phyloP scores from a whole-genome alignment of 2,329 filamentous ascomycete genomes.

The Talaromyces sp. region DNA sequence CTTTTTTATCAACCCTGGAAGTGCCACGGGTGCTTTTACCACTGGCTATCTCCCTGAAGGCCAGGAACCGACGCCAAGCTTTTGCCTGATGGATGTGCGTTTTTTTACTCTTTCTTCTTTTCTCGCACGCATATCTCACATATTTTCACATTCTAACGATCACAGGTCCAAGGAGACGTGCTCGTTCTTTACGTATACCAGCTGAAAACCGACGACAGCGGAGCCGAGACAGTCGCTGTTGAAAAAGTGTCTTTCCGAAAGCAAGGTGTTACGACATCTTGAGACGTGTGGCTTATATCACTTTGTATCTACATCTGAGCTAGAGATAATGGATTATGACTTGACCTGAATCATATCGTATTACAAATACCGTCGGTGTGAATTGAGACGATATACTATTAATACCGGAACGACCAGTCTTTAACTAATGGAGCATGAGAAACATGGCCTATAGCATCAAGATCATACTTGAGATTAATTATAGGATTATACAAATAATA shows the following conservation, averaged over 20 bases:
- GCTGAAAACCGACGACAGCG: conserved; percentile 69
- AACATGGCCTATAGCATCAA: neutral
- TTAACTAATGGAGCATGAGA: neutral
- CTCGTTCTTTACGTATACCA: conserved; percentile 94
- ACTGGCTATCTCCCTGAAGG: conserved; percentile 54
- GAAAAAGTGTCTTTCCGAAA: conserved; percentile 86
- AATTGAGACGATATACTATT: neutral
- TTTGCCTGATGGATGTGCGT: conserved; percentile 96
- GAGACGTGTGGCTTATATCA: conserved; percentile 13
- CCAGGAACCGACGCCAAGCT: conserved; percentile 77
- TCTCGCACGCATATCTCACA: neutral
- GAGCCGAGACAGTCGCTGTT: conserved; percentile 72
- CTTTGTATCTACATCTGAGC: neutral
- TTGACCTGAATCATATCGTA: neutral
- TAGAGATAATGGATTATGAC: neutral
- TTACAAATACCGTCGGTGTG: neutral
- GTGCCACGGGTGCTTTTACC: conserved; percentile 61
- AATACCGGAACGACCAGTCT: neutral
- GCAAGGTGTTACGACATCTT: conserved; percentile 57
- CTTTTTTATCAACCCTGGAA: conserved; percentile 66
- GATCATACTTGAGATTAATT: neutral
- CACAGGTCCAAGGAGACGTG: conserved; percentile 90
- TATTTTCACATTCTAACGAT: conserved; percentile 1
- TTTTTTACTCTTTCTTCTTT: neutral
- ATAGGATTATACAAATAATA: neutral